A percentile compares a stretch with the other conserved stretches of the same genome.
Conservation (phyloP, 768 basidiomycete genomes). For the Kwoniella bestiolae region DNA sequence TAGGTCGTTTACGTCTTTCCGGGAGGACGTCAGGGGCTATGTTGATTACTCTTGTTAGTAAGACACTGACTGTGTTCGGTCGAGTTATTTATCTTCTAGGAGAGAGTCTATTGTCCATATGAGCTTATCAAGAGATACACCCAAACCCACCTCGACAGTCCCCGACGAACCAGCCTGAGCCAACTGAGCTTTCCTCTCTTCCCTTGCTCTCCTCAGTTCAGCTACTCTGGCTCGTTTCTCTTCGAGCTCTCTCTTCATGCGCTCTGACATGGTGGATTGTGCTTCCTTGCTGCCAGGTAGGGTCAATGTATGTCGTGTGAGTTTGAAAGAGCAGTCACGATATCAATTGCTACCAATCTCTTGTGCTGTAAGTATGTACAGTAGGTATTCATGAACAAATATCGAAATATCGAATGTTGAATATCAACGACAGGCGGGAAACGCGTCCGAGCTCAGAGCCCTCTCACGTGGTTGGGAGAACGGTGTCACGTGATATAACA, state of each 20-base stretch:
- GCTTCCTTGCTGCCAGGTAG: not conserved
- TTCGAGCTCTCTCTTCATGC: slow-evolving; percentile 81
- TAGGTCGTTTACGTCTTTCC: slow-evolving; percentile 72
- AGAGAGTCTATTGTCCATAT: too few relatives aligned
- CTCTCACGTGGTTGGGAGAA: not conserved
- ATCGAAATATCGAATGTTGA: too few relatives aligned
- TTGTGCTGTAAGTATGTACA: too few relatives aligned
- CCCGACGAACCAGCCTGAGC: slow-evolving; percentile 46
- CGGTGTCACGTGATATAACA: not conserved
- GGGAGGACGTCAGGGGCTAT: slow-evolving; percentile 60
- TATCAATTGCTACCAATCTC: too few relatives aligned
- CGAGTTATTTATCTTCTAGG: too few relatives aligned
- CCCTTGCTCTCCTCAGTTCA: slow-evolving; percentile 77
- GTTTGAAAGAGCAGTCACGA: too few relatives aligned
- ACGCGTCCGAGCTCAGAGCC: slow-evolving; percentile 11
- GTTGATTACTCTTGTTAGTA: too few relatives aligned
- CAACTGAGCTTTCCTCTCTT: slow-evolving; percentile 60
- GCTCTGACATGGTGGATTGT: slow-evolving; percentile 48
- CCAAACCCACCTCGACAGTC: slow-evolving; percentile 37
- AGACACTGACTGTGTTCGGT: too few relatives aligned
- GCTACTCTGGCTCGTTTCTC: slow-evolving; percentile 86
- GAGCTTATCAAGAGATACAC: not conserved
- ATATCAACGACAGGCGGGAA: too few relatives aligned
- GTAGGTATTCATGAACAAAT: too few relatives aligned
- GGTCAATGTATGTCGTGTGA: too few relatives aligned